Evolutionary conservation across 2,329 filamentous ascomycete species (phyloP).

Genomic region (Phialophora chinensis): DNA sequence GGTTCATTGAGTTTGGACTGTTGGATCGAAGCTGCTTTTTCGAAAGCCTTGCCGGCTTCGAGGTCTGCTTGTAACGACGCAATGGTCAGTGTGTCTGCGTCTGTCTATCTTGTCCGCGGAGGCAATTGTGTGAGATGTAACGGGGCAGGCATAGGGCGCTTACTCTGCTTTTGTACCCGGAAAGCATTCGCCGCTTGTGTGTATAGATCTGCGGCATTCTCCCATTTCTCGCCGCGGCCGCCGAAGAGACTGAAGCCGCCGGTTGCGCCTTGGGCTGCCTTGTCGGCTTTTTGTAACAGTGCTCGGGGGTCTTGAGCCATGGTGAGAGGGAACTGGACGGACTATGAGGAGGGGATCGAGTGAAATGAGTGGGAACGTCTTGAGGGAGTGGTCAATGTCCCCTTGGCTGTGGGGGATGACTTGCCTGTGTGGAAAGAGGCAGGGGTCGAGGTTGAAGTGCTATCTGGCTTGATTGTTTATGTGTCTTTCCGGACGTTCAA

Average conservation of each 20-base stretch:
- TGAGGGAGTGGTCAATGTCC: not conserved
- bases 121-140: not conserved
- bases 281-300: constrained; percentile 86
- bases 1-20: constrained; percentile 82
- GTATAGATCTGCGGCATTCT: constrained; percentile 86
- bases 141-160: constrained; percentile 38
- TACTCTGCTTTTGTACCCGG: constrained; percentile 83
- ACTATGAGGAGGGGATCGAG: not conserved
- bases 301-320: constrained; percentile 81
- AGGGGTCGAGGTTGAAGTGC: not conserved
- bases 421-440: not conserved
- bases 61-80: constrained; percentile 63
- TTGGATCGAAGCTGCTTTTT: constrained; percentile 83
- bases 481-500: constrained; percentile 1
- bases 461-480: not conserved
- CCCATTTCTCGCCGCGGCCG: constrained; percentile 83
- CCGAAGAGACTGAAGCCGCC: constrained; percentile 91
- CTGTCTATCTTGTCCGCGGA: not conserved
- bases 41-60: constrained; percentile 85
- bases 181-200: constrained; percentile 90
- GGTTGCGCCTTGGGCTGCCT: constrained; percentile 73
- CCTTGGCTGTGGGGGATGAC: not conserved
- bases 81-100: constrained; percentile 5
- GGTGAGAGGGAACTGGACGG: constrained; percentile 34
- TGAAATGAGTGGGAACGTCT: not conserved